Percentiles rank a stretch among this genome's conserved stretches.
Conservation (phyloP, 164 flowering plant species). For the Tetrastigma voinierianum region DNA sequence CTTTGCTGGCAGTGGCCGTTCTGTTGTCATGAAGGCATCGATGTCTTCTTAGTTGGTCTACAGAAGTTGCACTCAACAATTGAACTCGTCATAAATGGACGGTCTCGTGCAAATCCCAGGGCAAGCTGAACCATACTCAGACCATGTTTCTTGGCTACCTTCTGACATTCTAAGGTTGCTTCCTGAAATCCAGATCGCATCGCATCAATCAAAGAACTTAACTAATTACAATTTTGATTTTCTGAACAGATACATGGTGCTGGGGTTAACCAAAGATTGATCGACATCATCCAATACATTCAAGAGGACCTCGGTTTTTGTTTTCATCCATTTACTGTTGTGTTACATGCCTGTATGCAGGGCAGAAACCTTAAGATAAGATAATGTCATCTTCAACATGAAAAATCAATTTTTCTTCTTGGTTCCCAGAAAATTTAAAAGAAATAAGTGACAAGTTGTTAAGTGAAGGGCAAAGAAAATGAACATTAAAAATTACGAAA, state of each 20-base stretch:
- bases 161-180: constrained; percentile 60
- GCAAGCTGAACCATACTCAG: constrained; percentile 78
- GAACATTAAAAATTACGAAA: too few species aligned
- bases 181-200: constrained; percentile 48
- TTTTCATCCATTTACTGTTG: too few species aligned
- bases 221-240: neutral
- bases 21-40: constrained; percentile 63
- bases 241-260: neutral
- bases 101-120: constrained; percentile 79
- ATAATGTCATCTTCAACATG: too few species aligned
- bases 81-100: constrained; percentile 89
- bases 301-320: too few species aligned
- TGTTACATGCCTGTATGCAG: too few species aligned
- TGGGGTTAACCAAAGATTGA: neutral
- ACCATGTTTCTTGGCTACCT: constrained; percentile 74
- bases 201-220: neutral
- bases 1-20: constrained; percentile 73
- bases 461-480: too few species aligned
- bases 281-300: too few species aligned
- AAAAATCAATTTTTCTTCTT: too few species aligned
- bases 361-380: too few species aligned
- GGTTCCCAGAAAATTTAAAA: too few species aligned
- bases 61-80: constrained; percentile 89
- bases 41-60: constrained; percentile 81
- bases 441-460: too few species aligned